These are phyloP conservation scores for Neolentinus lepideus DNA, from an alignment of 1,284 basidiomycete species.

Conservation along the genomic window DNA sequence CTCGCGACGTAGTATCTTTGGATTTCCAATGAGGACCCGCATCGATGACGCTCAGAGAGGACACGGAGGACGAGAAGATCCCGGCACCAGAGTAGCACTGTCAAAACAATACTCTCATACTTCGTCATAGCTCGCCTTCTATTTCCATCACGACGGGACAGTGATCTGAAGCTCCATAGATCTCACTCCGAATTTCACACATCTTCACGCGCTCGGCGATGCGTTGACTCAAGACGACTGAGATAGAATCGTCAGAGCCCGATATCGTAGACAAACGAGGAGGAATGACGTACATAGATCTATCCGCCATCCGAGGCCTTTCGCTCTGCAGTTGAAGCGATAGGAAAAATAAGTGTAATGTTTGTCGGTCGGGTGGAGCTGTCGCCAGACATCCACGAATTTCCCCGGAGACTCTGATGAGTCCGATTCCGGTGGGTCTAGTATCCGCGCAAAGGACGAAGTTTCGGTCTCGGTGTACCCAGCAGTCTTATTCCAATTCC, in stretches of 20 bases:
- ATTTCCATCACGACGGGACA: slow-evolving; percentile 76
- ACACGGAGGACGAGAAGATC: no score
- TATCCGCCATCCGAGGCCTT: slow-evolving; percentile 83
- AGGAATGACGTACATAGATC: slow-evolving; percentile 64
- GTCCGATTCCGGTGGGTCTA: slow-evolving; percentile 35
- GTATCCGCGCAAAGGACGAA: slow-evolving; percentile 57
- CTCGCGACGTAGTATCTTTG: no score
- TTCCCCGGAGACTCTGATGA: slow-evolving; percentile 22
- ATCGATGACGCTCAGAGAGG: no score
- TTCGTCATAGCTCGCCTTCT: slow-evolving; percentile 14
- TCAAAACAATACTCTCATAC: neutral
- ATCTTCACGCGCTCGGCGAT: slow-evolving; percentile 54
- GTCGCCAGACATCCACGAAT: slow-evolving; percentile 80
- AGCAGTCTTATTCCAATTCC: slow-evolving; percentile 75
- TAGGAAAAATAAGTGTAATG: slow-evolving; percentile 87
- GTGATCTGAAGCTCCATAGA: slow-evolving; percentile 84
- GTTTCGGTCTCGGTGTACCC: slow-evolving; percentile 81
- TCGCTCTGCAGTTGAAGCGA: slow-evolving; percentile 73
- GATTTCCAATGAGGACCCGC: no score
- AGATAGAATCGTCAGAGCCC: slow-evolving; percentile 4
- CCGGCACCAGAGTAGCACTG: no score
- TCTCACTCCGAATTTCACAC: slow-evolving; percentile 79
- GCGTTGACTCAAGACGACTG: slow-evolving; percentile 70
- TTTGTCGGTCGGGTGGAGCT: slow-evolving; percentile 56
- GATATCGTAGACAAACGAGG: neutral